A percentile compares a stretch with the other conserved stretches of the same genome.
These are phyloP conservation scores for Periconia sp. DNA, from an alignment of 2,329 filamentous ascomycete genomes.

Conservation along the genomic window DNA sequence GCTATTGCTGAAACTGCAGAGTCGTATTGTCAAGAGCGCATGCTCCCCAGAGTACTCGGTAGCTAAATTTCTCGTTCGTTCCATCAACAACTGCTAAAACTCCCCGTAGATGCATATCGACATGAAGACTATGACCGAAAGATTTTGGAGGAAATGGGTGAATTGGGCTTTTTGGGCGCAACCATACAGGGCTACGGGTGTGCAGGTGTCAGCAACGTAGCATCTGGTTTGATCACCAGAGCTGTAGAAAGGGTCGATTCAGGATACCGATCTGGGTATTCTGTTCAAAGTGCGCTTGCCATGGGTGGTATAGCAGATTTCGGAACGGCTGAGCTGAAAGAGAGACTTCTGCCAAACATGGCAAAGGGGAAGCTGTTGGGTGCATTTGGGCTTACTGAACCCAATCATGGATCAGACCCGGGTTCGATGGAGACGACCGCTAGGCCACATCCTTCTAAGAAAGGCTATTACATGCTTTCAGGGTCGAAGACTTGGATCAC, in stretches of 20 bases:
- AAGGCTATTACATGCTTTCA: constrained; percentile 76
- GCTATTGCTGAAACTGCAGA: constrained; percentile 90
- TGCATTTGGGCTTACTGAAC: constrained; percentile 88
- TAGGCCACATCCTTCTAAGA: constrained; percentile 80
- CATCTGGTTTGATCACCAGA: constrained; percentile 84
- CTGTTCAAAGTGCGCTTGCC: constrained; percentile 86
- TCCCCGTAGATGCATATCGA: constrained; percentile 71
- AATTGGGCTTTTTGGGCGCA: constrained; percentile 83
- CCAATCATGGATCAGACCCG: constrained; percentile 89
- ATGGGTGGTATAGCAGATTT: constrained; percentile 93
- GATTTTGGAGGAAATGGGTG: constrained; percentile 89
- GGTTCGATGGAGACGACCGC: constrained; percentile 88
- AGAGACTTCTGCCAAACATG: constrained; percentile 77
- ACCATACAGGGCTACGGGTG: constrained; percentile 87
- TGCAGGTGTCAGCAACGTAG: constrained; percentile 83
- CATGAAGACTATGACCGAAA: constrained; percentile 83
- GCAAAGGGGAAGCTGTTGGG: constrained; percentile 81
- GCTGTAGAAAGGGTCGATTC: constrained; percentile 90
- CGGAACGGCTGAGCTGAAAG: constrained; percentile 83
- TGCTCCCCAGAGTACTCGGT: constrained; percentile 86
- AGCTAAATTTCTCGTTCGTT: constrained; percentile 23
- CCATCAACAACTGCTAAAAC: neutral
- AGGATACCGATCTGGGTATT: constrained; percentile 90
- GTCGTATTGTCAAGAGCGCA: constrained; percentile 87
- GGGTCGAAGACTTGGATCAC: constrained; percentile 96